Conservation (phyloP, 2,329 filamentous ascomycete genomes). For the Macrophomina phaseolina region DNA sequence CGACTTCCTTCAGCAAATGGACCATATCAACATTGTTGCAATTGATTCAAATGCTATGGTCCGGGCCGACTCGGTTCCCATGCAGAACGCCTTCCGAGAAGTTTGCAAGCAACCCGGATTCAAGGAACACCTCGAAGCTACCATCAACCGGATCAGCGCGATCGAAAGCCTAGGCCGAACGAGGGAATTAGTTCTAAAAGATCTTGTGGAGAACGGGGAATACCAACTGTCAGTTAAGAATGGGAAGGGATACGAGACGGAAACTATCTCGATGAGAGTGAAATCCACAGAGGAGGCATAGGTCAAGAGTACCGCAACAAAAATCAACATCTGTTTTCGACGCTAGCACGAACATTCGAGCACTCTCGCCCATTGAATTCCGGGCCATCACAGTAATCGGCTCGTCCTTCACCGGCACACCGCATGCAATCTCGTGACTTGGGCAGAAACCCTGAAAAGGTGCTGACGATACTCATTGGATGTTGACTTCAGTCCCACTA, state of each 20-base stretch:
- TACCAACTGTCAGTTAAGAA: constrained; percentile 6
- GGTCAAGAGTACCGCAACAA: neutral
- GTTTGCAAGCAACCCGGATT: constrained; percentile 77
- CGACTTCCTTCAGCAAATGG: constrained; percentile 85
- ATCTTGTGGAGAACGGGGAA: constrained; percentile 55
- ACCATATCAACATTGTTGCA: constrained; percentile 87
- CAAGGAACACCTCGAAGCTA: constrained; percentile 76
- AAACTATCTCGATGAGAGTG: constrained; percentile 15
- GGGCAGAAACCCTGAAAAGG: too few relatives aligned
- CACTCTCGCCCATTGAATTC: too few relatives aligned
- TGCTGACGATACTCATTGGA: too few relatives aligned
- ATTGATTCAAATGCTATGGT: constrained; percentile 83
- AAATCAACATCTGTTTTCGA: neutral
- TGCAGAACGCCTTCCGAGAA: constrained; percentile 83
- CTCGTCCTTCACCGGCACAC: too few relatives aligned
- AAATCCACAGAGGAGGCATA: constrained; percentile 1
- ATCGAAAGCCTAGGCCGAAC: constrained; percentile 82
- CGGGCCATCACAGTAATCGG: too few relatives aligned
- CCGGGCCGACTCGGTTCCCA: constrained; percentile 79
- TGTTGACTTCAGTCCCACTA: neutral
- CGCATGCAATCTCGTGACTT: too few relatives aligned
- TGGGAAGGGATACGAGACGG: constrained; percentile 10
- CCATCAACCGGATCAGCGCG: constrained; percentile 76
- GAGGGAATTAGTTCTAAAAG: constrained; percentile 85
- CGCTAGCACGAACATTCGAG: neutral